Evolutionary conservation across 108 stramenopile genomes (phyloP), one percentile per base, ranked within the genome.

Genomic region (Cyclotella baltica): DNA sequence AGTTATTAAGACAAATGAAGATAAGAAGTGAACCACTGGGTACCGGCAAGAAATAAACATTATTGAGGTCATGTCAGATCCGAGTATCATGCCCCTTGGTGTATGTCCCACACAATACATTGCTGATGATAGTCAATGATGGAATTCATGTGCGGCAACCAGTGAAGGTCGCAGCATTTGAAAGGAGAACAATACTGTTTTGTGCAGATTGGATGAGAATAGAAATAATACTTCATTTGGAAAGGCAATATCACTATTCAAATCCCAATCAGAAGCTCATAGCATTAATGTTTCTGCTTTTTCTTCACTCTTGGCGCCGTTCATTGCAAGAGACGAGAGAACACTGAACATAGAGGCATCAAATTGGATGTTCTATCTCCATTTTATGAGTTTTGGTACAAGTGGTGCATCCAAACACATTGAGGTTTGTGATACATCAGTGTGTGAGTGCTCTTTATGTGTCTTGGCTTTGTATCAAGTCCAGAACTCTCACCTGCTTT

Each of bases 111-210:
- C 88, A 74, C 89, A 90, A 28, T 85, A 90, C 48, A 70, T 73
- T 15, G 90, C 89, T 6, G 90, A 96, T 59, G 95, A 96, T 70
- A 90, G 86, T 71, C 89, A 91, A 30, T 84, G 87, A 64, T 96
- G 92, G 92, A 93, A 92, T 63, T 84, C 90, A 6, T 77, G 90
- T 25, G 65, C 53, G 31, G n/a, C 48, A 0, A 76, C 27, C 30
- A 70, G 35, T 4, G 76, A 83, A 25, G 23, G 37, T 25, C 64
- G 70, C 15, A 67, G 34, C 50, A 76, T 40, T 35, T 51, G 73
- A 31, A 73, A 66, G 1, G 58, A 35, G 13, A 51, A 48, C 38
- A 76, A 83, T 50, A 83, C 83, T 4, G 72, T 83, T 50, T 34
- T 77, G 34, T 69, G 77, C 40, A 77, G 72, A 37, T 52, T 83